Conservation (phyloP, 495 filamentous ascomycete genomes). For the Podospora conica region DNA sequence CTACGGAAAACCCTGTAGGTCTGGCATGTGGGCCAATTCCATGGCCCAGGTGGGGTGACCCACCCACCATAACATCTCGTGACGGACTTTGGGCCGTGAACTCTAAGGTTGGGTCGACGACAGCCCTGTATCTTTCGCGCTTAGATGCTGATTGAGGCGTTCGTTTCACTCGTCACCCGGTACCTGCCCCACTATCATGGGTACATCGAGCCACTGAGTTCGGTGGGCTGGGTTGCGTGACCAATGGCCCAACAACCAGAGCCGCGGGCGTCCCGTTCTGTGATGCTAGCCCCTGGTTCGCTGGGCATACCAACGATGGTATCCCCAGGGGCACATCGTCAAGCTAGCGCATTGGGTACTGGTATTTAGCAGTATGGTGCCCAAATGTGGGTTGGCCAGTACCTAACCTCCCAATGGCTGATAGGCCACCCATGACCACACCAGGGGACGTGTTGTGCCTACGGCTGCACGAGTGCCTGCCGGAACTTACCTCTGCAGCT, state of each 20-base stretch:
- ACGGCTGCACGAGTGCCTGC: not conserved
- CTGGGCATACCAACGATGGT: not conserved
- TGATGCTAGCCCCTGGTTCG: too few species aligned
- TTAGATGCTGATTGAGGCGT: not conserved
- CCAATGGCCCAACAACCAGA: too few species aligned
- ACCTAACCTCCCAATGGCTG: not conserved
- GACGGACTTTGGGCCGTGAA: not conserved
- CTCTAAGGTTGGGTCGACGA: not conserved
- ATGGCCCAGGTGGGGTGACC: too few species aligned
- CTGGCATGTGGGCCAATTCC: too few species aligned
- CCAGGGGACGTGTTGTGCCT: not conserved
- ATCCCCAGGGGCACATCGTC: not conserved
- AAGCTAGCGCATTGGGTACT: not conserved
- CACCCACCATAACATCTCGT: too few species aligned
- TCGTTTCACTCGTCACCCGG: not conserved
- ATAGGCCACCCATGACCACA: not conserved
- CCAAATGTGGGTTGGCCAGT: not conserved
- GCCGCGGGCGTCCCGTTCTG: not conserved
- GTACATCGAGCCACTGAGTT: not conserved
- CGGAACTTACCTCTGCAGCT: not conserved
- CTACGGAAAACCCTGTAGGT: too few species aligned
- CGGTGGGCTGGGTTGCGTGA: not conserved
- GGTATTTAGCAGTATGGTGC: not conserved
- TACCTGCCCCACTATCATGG: not conserved
- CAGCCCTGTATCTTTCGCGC: not conserved